Evolutionary conservation across 75 land plant genomes (phyloP).

Genomic region (Selaginella moellendorffii): DNA sequence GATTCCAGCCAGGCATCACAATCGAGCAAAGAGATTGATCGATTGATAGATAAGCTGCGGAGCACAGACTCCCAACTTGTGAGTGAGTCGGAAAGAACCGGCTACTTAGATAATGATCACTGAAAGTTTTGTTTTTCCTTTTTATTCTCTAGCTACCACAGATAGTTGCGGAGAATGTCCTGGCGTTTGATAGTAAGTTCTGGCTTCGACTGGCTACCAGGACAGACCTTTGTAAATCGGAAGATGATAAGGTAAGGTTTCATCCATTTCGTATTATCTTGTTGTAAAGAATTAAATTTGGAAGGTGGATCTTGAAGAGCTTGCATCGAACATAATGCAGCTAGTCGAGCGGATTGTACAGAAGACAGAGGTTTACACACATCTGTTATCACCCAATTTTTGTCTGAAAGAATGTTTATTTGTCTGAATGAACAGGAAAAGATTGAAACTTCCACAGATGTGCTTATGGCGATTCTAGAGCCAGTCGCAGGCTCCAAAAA

Average conservation of each 20-base stretch:
- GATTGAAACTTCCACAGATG: slow-evolving; percentile 79
- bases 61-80: slow-evolving; percentile 50
- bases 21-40: slow-evolving; percentile 70
- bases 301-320: slow-evolving; percentile 74
- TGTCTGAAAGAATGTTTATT: not conserved
- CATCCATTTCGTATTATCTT: not conserved
- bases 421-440: slow-evolving; percentile 48
- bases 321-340: slow-evolving; percentile 63
- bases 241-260: slow-evolving; percentile 79
- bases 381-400: not conserved
- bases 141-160: slow-evolving; percentile 60
- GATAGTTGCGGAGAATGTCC: slow-evolving; percentile 74
- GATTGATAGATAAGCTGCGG: slow-evolving; percentile 64
- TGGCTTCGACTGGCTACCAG: slow-evolving; percentile 91
- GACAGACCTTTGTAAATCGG: slow-evolving; percentile 62
- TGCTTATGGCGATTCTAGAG: slow-evolving; percentile 54
- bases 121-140: not conserved
- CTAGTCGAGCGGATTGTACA: slow-evolving; percentile 61
- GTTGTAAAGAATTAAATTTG: not conserved
- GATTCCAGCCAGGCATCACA: slow-evolving; percentile 46
- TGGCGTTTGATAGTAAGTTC: slow-evolving; percentile 69
- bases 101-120: not conserved
- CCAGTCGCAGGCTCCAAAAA: slow-evolving; percentile 37
- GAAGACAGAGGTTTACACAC: slow-evolving; percentile 58
- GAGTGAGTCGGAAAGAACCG: slow-evolving; percentile 11